Evolutionary conservation across 768 basidiomycete species (phyloP), one percentile per base, ranked within the genome.

Genomic region (Phanerochaete carnosa): DNA sequence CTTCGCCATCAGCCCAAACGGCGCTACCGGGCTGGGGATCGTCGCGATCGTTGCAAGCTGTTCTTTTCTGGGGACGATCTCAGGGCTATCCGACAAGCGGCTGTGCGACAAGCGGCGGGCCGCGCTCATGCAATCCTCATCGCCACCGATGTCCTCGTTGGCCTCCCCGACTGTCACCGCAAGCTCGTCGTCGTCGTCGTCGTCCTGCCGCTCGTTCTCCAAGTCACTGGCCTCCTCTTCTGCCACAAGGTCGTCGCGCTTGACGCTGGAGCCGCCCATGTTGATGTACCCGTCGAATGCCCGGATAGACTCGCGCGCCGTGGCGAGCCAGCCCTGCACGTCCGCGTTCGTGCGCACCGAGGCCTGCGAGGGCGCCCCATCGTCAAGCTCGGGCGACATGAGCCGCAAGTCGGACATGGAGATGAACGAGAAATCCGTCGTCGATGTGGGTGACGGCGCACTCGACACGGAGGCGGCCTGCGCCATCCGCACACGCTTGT

Each of bases 1-100:
- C 7, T 79, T 77, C n/a, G 87, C 88, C 73, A 93, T 87, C 60
- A 93, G 70, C n/a, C 91, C 90, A 68, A 87, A 87, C 8, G 90
- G 90, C 25, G 82, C 77, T 0, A 85, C 86, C 59, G 80, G 83
- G 45, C 74, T 80, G 1, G 89, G 88, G 19, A 90, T 72, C 58
- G 81, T 80, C 33, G 82, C 83, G 22, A 82, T 80, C 66, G 81
- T 86, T 28, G 6, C 25, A 4, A 43, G 39, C 22, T 25, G 47
- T 33, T 74, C 67, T 13, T 55, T 51, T 46, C 47, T 62, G 22
- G 35, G 77, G 55, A 87, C 88, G 83, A 11, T 84, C 71, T 57
- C 78, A 71, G 67, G 56, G 57, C 30, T 52, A 55, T 51, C 61
- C 52, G 59, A 51, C 79, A 73, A 92, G 92, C 72, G 89, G 4